Base-by-base conservation (phyloP, 2,329 filamentous ascomycete species). In the Talaromyces sp. region DNA sequence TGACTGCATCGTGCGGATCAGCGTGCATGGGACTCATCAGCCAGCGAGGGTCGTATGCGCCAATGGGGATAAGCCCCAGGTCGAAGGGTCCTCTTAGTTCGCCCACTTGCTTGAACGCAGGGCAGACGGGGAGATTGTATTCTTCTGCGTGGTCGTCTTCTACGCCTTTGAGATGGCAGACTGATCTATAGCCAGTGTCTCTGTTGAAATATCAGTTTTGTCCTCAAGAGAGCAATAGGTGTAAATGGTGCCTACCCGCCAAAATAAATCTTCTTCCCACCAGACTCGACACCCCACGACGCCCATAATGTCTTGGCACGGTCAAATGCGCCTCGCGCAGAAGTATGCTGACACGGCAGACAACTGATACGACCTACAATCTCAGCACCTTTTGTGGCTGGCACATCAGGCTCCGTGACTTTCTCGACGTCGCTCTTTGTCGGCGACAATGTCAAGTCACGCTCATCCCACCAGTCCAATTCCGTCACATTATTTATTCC, bases 381-480 rank as follows among this genome's bases (percentile, higher is more conserved):
- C 50, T 83, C 81, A 3, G 73, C 69, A 11, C 72, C 43, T 16
- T 62, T 54, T 7, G 43, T 19, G n/a, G 35, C 35, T 11, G 54
- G 31, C 37, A 52, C 45, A 39, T 39, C 19, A 11, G 33, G 37
- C 3, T 68, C 68, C 0, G 70, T 64, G 52, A 64, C 24, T 22
- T 74, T 70, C 59, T 76, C 70, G 0, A 68, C 64, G 1, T 60
- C 45, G 14, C 71, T 68, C 68, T 71, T 62, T 65, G 70, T 69
- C 7, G 78, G 74, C 14, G 84, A 82, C 31, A 97, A 78, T 0
- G 81, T 87, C n/a, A 97, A 77, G 57, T 94, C 88, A 6, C 87
- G 84, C 68, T 91, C 89, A 70, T 96, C 89, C 94, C 94, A 97
- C 94, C 94, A 97, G 78, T 98, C 94, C 72, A 97, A 77, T 79